Evolutionary conservation across 169 alveolate species (phyloP), one percentile per base, ranked within the genome.

Genomic region (Blepharisma undulans): DNA sequence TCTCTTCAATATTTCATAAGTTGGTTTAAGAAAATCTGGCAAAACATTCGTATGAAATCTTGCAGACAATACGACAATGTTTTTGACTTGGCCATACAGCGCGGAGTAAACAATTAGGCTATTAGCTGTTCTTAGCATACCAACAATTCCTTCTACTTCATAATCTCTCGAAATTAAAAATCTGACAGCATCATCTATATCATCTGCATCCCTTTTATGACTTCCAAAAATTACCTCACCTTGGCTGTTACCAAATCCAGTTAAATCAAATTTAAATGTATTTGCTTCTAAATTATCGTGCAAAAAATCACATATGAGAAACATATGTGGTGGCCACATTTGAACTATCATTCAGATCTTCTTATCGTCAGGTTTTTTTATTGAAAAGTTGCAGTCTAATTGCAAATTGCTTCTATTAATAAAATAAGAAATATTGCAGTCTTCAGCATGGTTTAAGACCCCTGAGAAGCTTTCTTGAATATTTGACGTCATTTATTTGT

Each of bases 171-270:
- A 21, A 34, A 3, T 5, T 21, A 22, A 22, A 27, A 22, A 82
- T 21, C 16, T 32, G 1, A 82, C 89, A 25, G 78, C 89, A 22
- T 22, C 76, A 6, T 82, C 33, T 25, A 82, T 22, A n/a, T 33
- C 76, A 7, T 14, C 34, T 14, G 76, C 76, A 34, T 82, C 89
- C 10, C 60, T 22, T 18, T 8, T 27, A 60, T 82, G 60, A 10
- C 76, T 30, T 25, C 36, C 74, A 82, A 12, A 25, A 36, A 36
- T 25, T 21, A 82, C 32, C 10, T 33, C 76, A 34, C 89, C 89
- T n/a, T 82, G 78, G 36, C 89, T 82, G 5, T 22, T 48, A 34
- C 89, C 89, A 30, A 34, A 34, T n/a, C 89, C 89, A 2, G 72
- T 16, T 6, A 82, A 82, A 72, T 82, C 89, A 30, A 82, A 36